Conservation (phyloP, 2,329 filamentous ascomycete species). For the Hymenoscyphus albidus region DNA sequence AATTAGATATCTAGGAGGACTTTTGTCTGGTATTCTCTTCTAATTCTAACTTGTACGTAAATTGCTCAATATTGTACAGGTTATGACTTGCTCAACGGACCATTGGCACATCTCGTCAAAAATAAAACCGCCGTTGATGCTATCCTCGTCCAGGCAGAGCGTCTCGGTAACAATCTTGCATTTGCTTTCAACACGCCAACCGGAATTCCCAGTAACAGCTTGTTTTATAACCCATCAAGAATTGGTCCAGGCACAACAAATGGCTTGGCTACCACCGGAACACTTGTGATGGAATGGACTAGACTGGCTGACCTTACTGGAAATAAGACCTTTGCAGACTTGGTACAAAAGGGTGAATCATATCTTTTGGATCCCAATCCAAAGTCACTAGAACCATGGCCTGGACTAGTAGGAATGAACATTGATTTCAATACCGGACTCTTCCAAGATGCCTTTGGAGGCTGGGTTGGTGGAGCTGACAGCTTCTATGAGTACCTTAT, state of each 20-base stretch:
- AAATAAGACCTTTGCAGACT: conserved; percentile 59
- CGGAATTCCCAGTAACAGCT: conserved; percentile 68
- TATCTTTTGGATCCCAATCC: conserved; percentile 68
- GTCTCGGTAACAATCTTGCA: conserved; percentile 68
- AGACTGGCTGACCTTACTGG: conserved; percentile 72
- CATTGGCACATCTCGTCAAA: conserved; percentile 49
- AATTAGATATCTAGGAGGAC: conserved; percentile 79
- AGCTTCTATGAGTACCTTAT: conserved; percentile 88
- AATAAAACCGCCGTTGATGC: conserved; percentile 45
- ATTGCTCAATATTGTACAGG: conserved; percentile 36
- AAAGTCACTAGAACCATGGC: conserved; percentile 63
- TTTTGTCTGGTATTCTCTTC: conserved; percentile 62
- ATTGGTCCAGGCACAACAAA: conserved; percentile 54
- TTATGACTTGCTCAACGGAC: conserved; percentile 70
- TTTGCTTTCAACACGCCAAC: conserved; percentile 74
- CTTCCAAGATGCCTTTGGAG: conserved; percentile 64
- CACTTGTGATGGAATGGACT: conserved; percentile 80
- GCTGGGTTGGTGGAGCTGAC: conserved; percentile 75
- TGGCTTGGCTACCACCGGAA: conserved; percentile 72
- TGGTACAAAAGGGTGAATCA: conserved; percentile 64
- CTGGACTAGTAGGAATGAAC: conserved; percentile 67
- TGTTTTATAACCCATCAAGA: conserved; percentile 55
- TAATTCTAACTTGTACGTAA: neutral
- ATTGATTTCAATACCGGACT: conserved; percentile 62
- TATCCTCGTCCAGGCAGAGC: conserved; percentile 63